Conservation (phyloP, 495 filamentous ascomycete genomes). For the Penicillium arizonense region DNA sequence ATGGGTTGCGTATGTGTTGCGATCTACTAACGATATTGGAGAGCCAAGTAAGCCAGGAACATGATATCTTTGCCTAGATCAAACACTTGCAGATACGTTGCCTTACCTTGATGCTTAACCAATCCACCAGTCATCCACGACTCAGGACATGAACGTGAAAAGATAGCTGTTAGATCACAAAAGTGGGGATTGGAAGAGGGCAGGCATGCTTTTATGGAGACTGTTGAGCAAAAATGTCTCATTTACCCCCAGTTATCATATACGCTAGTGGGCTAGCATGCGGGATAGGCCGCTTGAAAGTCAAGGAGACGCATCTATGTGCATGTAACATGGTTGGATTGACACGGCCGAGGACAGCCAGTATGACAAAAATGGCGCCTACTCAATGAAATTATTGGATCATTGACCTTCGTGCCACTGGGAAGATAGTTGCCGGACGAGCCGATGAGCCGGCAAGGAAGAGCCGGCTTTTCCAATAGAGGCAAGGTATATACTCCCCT, state of each 20-base stretch:
- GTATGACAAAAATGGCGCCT: background rate
- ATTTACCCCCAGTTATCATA: background rate
- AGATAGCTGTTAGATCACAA: background rate
- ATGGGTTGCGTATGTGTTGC: background rate
- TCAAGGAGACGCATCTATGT: too few species aligned
- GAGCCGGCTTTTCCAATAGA: background rate
- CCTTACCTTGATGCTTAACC: too few species aligned
- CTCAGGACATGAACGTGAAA: too few species aligned
- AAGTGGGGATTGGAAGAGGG: background rate
- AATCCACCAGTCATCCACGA: background rate
- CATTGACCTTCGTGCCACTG: background rate
- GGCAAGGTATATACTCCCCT: background rate
- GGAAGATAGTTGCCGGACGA: background rate
- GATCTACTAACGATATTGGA: too few species aligned
- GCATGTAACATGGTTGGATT: conserved; percentile 1
- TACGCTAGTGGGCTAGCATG: background rate
- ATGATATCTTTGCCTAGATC: too few species aligned
- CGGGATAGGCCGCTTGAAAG: background rate
- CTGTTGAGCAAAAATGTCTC: background rate
- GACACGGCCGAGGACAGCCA: background rate
- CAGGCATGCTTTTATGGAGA: conserved; percentile 1
- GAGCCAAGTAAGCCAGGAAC: too few species aligned
- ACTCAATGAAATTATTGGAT: background rate
- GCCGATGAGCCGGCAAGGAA: background rate
- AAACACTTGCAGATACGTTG: background rate